Percentiles rank a stretch among this genome's conserved stretches.
Conservation (phyloP, 1,284 basidiomycete genomes). For the Mycena citricolor region DNA sequence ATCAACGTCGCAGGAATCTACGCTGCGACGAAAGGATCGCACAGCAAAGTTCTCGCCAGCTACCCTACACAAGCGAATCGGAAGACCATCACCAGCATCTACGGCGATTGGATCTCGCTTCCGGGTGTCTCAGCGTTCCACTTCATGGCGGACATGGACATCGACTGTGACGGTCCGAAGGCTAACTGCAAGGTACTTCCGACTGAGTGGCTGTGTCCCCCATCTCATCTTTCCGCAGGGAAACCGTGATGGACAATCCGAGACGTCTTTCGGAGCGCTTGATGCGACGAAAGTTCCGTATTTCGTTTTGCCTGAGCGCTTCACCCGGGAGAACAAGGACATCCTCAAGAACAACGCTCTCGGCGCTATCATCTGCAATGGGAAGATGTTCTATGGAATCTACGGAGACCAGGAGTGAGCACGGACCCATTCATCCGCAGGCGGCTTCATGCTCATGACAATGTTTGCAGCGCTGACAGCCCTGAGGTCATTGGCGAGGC, state of each 20-base stretch:
- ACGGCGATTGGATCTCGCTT: conserved; percentile 17
- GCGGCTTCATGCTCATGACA: background rate
- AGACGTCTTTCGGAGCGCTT: conserved; percentile 24
- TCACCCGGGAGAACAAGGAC: conserved; percentile 7
- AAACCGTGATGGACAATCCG: conserved; percentile 20
- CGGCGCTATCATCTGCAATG: conserved; percentile 24
- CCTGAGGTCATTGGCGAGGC: conserved; percentile 27
- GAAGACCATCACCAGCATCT: conserved; percentile 12
- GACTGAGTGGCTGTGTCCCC: background rate
- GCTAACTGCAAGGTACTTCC: background rate
- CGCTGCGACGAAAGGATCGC: background rate
- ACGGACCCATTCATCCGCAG: no score
- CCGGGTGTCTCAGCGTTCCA: conserved; percentile 10
- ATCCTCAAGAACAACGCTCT: conserved; percentile 21
- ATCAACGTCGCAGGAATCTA: conserved; percentile 9
- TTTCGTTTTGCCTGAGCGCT: conserved; percentile 21
- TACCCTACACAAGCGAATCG: conserved; percentile 2
- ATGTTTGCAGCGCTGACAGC: conserved; percentile 15
- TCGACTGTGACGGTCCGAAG: conserved; percentile 25
- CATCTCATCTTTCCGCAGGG: conserved; percentile 4
- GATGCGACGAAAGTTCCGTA: conserved; percentile 23
- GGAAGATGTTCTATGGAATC: conserved; percentile 26
- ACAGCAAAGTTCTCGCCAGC: background rate
- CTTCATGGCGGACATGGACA: conserved; percentile 27
- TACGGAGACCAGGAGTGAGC: conserved; percentile 25